Evolutionary conservation across 495 filamentous ascomycete species (phyloP).

Genomic region (Hypoxylon crocopeplum): DNA sequence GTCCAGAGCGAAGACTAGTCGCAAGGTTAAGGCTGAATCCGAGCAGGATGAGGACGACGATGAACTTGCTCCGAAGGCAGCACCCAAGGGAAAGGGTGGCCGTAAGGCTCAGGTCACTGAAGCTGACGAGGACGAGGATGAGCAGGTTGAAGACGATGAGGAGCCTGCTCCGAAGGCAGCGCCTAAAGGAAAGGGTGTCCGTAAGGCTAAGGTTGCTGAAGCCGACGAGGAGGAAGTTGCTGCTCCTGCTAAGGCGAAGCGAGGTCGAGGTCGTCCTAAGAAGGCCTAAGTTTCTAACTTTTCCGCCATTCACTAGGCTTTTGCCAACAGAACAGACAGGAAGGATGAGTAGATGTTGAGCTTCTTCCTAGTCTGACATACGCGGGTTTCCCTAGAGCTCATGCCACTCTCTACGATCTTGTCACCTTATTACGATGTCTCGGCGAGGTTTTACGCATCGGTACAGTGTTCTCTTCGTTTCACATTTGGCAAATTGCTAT

Average conservation of each 20-base stretch:
- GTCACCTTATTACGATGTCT: too few relatives aligned
- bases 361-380: too few relatives aligned
- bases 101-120: slow-evolving; percentile 39
- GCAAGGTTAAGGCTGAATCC: slow-evolving; percentile 12
- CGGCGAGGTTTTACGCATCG: too few relatives aligned
- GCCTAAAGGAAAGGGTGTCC: slow-evolving; percentile 40
- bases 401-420: too few relatives aligned
- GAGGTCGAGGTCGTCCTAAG: slow-evolving; percentile 30
- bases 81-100: slow-evolving; percentile 38
- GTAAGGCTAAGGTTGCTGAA: slow-evolving; percentile 26
- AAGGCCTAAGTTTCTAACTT: slow-evolving; percentile 10
- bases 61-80: slow-evolving; percentile 15
- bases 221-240: slow-evolving; percentile 13
- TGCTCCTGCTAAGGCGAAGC: slow-evolving; percentile 17
- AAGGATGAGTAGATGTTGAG: background rate
- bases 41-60: slow-evolving; percentile 26
- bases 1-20: slow-evolving; percentile 1
- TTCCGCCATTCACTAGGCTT: background rate
- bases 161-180: slow-evolving; percentile 15
- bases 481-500: too few relatives aligned
- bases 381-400: too few relatives aligned
- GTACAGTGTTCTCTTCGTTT: too few relatives aligned
- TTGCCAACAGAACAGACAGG: background rate
- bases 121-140: slow-evolving; percentile 10
- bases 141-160: background rate